A percentile compares a stretch with the other conserved stretches of the same genome.
Evolutionary conservation across 805 yeast species (phyloP).

Genomic region (Blastobotrys chiropterorum): DNA sequence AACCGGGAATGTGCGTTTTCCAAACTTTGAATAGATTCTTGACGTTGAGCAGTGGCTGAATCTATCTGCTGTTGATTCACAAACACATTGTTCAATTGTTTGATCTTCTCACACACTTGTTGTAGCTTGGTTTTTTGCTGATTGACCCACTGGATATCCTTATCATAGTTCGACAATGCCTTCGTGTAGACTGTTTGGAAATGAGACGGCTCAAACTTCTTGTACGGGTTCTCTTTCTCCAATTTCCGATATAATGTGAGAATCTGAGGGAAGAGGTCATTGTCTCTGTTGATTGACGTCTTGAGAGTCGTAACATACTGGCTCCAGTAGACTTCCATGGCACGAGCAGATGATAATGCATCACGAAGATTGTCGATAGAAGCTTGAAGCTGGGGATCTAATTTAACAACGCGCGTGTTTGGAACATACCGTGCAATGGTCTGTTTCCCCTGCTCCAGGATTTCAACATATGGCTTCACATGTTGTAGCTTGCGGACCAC

Average conservation of each 20-base stretch:
- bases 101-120: constrained; percentile 35
- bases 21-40: constrained; percentile 44
- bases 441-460: constrained; percentile 36
- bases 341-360: constrained; percentile 16
- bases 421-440: constrained; percentile 29
- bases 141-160: constrained; percentile 45
- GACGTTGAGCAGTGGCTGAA: constrained; percentile 35
- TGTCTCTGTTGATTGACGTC: constrained; percentile 4
- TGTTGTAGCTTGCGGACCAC: constrained; percentile 42
- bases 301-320: constrained; percentile 18
- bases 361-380: constrained; percentile 28
- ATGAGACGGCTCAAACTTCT: constrained; percentile 12
- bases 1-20: constrained; percentile 47
- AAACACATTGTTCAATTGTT: constrained; percentile 28
- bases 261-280: constrained; percentile 11
- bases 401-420: constrained; percentile 26
- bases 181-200: constrained; percentile 24
- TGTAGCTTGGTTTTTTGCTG: constrained; percentile 28
- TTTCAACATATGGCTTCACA: constrained; percentile 42
- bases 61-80: constrained; percentile 32
- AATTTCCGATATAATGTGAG: constrained; percentile 7
- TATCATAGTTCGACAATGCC: constrained; percentile 38
- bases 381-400: constrained; percentile 34
- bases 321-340: constrained; percentile 21
- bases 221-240: constrained; percentile 11